Evolutionary conservation across 2,329 filamentous ascomycete genomes (phyloP), one percentile per base, ranked within the genome.

Genomic region (Trichoderma koningiopsis): DNA sequence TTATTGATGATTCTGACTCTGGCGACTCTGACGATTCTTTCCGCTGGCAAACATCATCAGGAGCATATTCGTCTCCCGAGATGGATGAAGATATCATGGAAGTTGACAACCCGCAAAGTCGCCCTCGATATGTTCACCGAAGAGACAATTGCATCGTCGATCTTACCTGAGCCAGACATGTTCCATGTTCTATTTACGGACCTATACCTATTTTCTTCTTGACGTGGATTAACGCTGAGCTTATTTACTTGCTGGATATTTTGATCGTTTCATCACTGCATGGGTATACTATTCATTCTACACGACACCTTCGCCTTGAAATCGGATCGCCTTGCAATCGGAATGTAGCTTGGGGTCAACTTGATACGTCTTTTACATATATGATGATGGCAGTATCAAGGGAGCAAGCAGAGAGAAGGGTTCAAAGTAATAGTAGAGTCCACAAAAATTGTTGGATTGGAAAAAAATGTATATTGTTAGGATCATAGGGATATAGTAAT

Each of bases 1-100:
- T 75, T 5, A 57, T 78, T 6, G 74, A 77, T 6, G 73, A 74
- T 5, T 73, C 75, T 24, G 62, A 65, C 16, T 72, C 75, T 8
- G 73, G 73, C 7, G 72, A 75, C 11, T 73, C 73, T 11, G 74
- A 76, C 29, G 5, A 43, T 22, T 71, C 71, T 3, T 37, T 33
- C n/a, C 52, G 37, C 31, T 35, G 58, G 22, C 60, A 31, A 29
- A 68, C 70, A 4, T 55, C 65, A 2, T 71, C 68, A 14, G 67
- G 69, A 13, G 31, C 68, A 8, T 57, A 58, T n/a, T 47, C 29
- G n/a, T 74, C 74, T 2, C 74, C 75, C 0, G 72, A 72, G 2
- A 76, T 77, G 72, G 75, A 73, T 22, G 76, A 78, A 14, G 64
- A 67, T 33, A 11, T 49, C 4, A 24, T 57, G 24, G 68, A 65